Evolutionary conservation across 2,329 filamentous ascomycete genomes (phyloP).

Genomic region (Colletotrichum ledebouriae): DNA sequence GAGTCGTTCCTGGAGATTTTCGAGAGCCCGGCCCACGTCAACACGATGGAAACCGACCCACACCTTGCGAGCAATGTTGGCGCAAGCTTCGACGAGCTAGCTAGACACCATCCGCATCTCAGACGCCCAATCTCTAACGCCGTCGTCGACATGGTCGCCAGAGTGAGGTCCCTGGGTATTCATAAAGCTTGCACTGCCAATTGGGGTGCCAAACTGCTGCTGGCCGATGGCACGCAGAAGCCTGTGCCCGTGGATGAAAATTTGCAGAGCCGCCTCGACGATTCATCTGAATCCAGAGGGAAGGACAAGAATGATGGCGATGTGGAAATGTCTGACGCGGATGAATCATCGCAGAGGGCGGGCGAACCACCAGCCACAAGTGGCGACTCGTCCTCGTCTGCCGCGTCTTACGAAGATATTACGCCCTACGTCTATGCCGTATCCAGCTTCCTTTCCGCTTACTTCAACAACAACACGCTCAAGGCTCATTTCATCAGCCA

Average conservation of each 20-base stretch:
- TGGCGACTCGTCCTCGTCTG: slow-evolving; percentile 46
- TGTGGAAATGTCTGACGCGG: slow-evolving; percentile 75
- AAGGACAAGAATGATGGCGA: slow-evolving; percentile 63
- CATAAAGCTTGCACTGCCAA: slow-evolving; percentile 76
- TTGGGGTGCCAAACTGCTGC: slow-evolving; percentile 84
- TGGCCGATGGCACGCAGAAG: slow-evolving; percentile 69
- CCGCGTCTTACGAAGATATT: slow-evolving; percentile 56
- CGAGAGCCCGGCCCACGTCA: slow-evolving; percentile 89
- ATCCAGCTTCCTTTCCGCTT: slow-evolving; percentile 80
- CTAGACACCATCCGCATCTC: slow-evolving; percentile 90
- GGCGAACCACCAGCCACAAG: slow-evolving; percentile 36
- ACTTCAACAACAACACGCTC: slow-evolving; percentile 80
- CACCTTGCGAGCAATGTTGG: slow-evolving; percentile 81
- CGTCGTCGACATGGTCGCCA: slow-evolving; percentile 89
- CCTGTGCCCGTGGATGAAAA: slow-evolving; percentile 68
- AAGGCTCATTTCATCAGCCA: slow-evolving; percentile 81
- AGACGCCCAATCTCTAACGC: slow-evolving; percentile 85
- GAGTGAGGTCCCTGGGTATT: slow-evolving; percentile 81
- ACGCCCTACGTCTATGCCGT: slow-evolving; percentile 81
- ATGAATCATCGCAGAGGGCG: slow-evolving; percentile 45
- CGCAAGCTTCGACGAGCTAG: slow-evolving; percentile 90
- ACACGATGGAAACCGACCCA: slow-evolving; percentile 81
- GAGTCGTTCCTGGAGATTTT: slow-evolving; percentile 97
- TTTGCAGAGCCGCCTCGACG: slow-evolving; percentile 47
- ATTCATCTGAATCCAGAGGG: slow-evolving; percentile 52